Evolutionary conservation across 768 basidiomycete species (phyloP).

Genomic region (Hysterangium stoloniferum): DNA sequence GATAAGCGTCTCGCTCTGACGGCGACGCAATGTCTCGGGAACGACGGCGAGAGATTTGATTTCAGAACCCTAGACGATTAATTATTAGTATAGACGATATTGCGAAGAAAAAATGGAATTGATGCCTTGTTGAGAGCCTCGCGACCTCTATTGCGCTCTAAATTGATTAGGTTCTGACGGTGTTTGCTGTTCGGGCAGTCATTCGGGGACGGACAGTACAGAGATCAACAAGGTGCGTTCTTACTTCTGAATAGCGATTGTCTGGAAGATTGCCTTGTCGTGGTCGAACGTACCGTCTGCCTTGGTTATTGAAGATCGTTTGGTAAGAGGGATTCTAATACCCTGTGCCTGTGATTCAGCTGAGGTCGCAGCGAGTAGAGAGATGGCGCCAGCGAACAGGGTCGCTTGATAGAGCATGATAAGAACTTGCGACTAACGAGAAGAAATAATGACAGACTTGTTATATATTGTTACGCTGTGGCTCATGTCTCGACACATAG

Average conservation of each 20-base stretch:
- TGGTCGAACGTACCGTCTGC: conserved; percentile 25
- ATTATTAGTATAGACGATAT: neutral
- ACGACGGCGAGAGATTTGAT: conserved; percentile 24
- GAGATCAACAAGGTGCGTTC: conserved; percentile 5
- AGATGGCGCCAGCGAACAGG: conserved; percentile 17
- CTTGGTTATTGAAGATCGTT: conserved; percentile 21
- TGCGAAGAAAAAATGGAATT: no score
- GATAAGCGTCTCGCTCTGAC: conserved; percentile 22
- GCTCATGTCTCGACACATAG: no score
- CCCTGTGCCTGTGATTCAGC: conserved; percentile 12
- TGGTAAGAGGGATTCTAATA: conserved; percentile 18
- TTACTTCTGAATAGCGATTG: conserved; percentile 22
- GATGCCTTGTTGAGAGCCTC: conserved; percentile 1
- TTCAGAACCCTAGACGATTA: conserved; percentile 19
- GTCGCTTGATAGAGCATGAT: conserved; percentile 20
- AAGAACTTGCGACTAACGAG: no score
- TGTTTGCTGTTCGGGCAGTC: conserved; percentile 27
- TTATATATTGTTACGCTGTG: no score
- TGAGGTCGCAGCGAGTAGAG: conserved; percentile 17
- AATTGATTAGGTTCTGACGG: conserved; percentile 31
- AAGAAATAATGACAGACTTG: no score
- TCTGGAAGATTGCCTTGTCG: conserved; percentile 21
- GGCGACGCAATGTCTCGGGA: conserved; percentile 19
- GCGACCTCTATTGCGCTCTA: conserved; percentile 25
- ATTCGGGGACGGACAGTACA: neutral